Percentiles rank a stretch among this genome's conserved stretches.
These are phyloP conservation scores for Corchorus olitorius DNA, from an alignment of 345 rosid species.

Conservation along the genomic window DNA sequence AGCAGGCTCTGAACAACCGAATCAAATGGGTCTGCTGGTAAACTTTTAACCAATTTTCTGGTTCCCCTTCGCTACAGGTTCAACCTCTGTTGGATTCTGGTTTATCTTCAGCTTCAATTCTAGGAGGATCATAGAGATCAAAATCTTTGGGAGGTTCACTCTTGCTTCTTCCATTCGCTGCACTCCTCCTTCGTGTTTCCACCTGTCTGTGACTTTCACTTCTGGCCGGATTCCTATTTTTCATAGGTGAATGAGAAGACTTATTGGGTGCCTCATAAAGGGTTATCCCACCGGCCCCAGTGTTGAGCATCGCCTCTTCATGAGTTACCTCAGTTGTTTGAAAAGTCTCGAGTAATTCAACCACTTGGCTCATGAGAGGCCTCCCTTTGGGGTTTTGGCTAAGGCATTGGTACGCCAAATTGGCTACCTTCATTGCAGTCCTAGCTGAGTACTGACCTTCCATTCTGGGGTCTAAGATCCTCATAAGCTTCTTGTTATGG, in stretches of 20 bases:
- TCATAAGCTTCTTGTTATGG: slow-evolving; percentile 78
- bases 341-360: slow-evolving; percentile 67
- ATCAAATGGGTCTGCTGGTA: slow-evolving; percentile 6
- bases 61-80: slow-evolving; percentile 20
- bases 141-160: slow-evolving; percentile 36
- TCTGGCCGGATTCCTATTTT: slow-evolving; percentile 24
- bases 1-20: slow-evolving; percentile 22
- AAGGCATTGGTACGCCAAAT: slow-evolving; percentile 80
- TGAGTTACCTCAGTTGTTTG: slow-evolving; percentile 37
- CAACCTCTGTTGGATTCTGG: slow-evolving; percentile 29
- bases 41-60: slow-evolving; percentile 27
- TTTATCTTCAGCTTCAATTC: slow-evolving; percentile 28
- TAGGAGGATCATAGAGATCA: slow-evolving; percentile 28
- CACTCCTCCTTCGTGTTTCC: slow-evolving; percentile 30
- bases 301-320: slow-evolving; percentile 49
- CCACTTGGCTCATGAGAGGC: slow-evolving; percentile 84
- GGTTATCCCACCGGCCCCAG: slow-evolving; percentile 43
- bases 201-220: slow-evolving; percentile 26
- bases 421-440: slow-evolving; percentile 72
- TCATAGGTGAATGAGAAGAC: slow-evolving; percentile 16
- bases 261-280: slow-evolving; percentile 52
- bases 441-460: slow-evolving; percentile 77
- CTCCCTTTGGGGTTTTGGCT: slow-evolving; percentile 94
- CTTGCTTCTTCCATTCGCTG: slow-evolving; percentile 52
- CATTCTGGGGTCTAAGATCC: slow-evolving; percentile 88